Evolutionary conservation across 1,284 basidiomycete species (phyloP), one percentile per base, ranked within the genome.

Genomic region (Rugosomyces carneus): DNA sequence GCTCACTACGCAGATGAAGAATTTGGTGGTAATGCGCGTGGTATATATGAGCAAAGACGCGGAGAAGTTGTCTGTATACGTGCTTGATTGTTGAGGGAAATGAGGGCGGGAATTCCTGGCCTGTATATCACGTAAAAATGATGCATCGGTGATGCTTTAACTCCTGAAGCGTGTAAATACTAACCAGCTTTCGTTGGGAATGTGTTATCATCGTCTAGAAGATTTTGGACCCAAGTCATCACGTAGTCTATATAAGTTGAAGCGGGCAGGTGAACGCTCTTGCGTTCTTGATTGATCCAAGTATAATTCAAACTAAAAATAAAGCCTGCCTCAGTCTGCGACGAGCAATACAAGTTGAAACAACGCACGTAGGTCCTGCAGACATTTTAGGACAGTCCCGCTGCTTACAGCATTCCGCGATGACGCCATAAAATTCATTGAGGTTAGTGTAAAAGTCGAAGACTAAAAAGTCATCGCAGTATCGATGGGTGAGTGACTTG

Each of bases 241-340:
- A 98, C 94, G 64, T 95, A 99, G 71, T 99, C 95, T 53, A 98
- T 94, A 68, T 99, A 98, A 20, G 93, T 95, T 5, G 95, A 91
- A 2, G 95, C 95, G 11, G 95, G 87, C 0, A 99, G 75, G 56
- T 95, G 84, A 34, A 98, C 90, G 55, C 87, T 89, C 63, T 94
- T 94, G 46, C 93, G 88, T 65, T 90, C 90, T 60, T 90, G 85
- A 68, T 97, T 96, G 58, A 96, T 89, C 95, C 95, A 99, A 3
- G 93, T 94, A 69, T 98, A 99, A 67, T 89, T 95, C 61, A 98
- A 76, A 47, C 93, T 94, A 62, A 11, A 20, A 10, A 19, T 16
- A 1, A 40, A 40, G 27, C 50, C 42, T n/a, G n/a, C n/a, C 21
- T 23, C 21, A 23, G 15, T 23, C 16, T 8, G 13, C 21, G 16